Evolutionary conservation across 1,284 basidiomycete species (phyloP).

Genomic region (Tilletiaria anomala): DNA sequence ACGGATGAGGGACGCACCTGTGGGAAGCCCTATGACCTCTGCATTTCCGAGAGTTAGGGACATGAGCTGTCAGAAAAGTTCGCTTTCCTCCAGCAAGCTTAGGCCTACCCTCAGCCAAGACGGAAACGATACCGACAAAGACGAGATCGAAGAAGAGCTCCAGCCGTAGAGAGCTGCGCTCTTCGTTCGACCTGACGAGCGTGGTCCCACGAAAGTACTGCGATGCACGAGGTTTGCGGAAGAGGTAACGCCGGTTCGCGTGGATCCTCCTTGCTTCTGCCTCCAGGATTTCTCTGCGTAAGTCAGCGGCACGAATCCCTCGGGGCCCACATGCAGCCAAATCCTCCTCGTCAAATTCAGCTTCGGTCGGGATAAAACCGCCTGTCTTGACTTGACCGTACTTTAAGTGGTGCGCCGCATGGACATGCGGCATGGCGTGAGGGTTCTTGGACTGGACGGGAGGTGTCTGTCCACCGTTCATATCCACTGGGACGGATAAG

Average conservation of each 20-base stretch:
- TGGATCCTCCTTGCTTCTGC: constrained; percentile 15
- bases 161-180: constrained; percentile 15
- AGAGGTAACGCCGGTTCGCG: constrained; percentile 16
- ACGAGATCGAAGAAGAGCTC: constrained; percentile 28
- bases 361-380: too few species aligned
- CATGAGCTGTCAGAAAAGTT: neutral
- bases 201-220: constrained; percentile 25
- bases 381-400: neutral
- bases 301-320: too few species aligned
- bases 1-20: constrained; percentile 15
- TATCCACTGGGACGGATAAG: too few species aligned
- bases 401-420: neutral
- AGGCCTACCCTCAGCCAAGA: constrained; percentile 19
- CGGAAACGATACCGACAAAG: constrained; percentile 27
- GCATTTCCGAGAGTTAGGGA: neutral
- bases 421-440: too few species aligned
- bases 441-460: too few species aligned
- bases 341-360: too few species aligned
- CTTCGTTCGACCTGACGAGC: constrained; percentile 18
- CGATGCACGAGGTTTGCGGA: constrained; percentile 20
- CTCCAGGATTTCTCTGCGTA: constrained; percentile 6
- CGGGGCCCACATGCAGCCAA: too few species aligned
- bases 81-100: too few species aligned
- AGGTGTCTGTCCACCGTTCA: too few species aligned
- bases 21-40: constrained; percentile 20